A percentile compares a stretch with the other conserved stretches of the same genome.
Conservation (phyloP, 2,329 filamentous ascomycete genomes). For the Cladosporium sp. region DNA sequence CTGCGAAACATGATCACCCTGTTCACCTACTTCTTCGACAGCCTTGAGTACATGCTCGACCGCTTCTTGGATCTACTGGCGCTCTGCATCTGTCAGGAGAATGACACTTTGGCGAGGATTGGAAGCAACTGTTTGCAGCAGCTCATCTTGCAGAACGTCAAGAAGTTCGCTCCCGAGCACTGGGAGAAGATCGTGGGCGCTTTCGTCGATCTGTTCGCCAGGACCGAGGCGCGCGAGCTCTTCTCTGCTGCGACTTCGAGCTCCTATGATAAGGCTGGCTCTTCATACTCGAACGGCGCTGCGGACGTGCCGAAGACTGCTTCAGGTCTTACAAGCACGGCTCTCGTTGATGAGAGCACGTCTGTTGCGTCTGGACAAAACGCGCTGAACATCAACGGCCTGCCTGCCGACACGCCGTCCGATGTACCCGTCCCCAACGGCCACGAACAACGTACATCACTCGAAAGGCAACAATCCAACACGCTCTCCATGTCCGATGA, state of each 20-base stretch:
- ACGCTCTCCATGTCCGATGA: slow-evolving; percentile 16
- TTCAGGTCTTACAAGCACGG: slow-evolving; percentile 10
- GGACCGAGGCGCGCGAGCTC: slow-evolving; percentile 89
- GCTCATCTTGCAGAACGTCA: slow-evolving; percentile 91
- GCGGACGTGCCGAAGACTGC: slow-evolving; percentile 21
- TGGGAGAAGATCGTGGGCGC: slow-evolving; percentile 94
- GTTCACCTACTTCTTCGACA: slow-evolving; percentile 97
- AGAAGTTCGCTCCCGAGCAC: slow-evolving; percentile 80
- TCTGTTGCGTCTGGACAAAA: slow-evolving; percentile 27
- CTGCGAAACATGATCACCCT: slow-evolving; percentile 97
- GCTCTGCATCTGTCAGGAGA: slow-evolving; percentile 97
- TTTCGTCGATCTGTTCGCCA: slow-evolving; percentile 92
- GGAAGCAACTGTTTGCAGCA: slow-evolving; percentile 98
- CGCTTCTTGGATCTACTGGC: slow-evolving; percentile 92
- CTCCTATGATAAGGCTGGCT: slow-evolving; percentile 28
- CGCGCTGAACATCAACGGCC: slow-evolving; percentile 41
- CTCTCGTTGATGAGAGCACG: slow-evolving; percentile 14
- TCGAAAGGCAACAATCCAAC: slow-evolving; percentile 13
- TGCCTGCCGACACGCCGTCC: slow-evolving; percentile 18
- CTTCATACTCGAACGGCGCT: slow-evolving; percentile 23
- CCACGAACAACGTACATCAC: slow-evolving; percentile 8
- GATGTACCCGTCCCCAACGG: slow-evolving; percentile 22
- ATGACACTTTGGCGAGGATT: slow-evolving; percentile 96
- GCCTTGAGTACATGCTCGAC: slow-evolving; percentile 95
- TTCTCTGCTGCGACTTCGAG: slow-evolving; percentile 73